Conservation (phyloP, 2,329 filamentous ascomycete genomes). For the Chaetomium globosum region DNA sequence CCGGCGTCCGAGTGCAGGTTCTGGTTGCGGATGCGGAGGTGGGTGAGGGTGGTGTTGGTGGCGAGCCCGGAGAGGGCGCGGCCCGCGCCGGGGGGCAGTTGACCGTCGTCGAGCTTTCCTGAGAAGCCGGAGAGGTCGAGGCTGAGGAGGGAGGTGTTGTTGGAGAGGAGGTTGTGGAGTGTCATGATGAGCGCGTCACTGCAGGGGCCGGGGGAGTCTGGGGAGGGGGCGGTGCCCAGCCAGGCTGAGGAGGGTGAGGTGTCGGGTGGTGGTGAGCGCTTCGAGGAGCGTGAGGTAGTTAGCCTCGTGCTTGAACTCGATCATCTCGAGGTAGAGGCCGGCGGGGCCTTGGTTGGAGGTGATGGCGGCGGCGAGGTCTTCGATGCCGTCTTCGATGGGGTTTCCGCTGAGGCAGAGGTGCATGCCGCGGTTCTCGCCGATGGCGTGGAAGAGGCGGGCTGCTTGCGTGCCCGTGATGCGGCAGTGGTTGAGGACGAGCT, state of each 20-base stretch:
- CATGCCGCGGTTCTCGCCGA: conserved; percentile 52
- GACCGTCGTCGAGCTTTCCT: conserved; percentile 60
- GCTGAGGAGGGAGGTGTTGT: conserved; percentile 55
- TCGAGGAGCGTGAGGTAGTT: conserved; percentile 56
- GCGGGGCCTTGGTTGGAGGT: conserved; percentile 52
- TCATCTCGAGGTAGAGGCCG: conserved; percentile 58
- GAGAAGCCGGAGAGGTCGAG: conserved; percentile 61
- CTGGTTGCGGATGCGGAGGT: conserved; percentile 60
- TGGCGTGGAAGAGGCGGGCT: conserved; percentile 54
- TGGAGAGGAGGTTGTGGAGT: conserved; percentile 55
- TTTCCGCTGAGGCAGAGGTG: conserved; percentile 56
- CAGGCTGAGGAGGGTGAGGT: conserved; percentile 56
- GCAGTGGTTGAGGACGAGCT: conserved; percentile 55
- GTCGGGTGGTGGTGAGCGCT: conserved; percentile 54
- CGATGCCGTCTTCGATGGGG: conserved; percentile 56
- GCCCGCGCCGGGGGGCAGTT: conserved; percentile 57
- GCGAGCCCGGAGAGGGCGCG: conserved; percentile 47
- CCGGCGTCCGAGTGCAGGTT: conserved; percentile 58
- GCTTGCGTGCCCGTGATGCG: conserved; percentile 55
- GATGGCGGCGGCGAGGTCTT: conserved; percentile 54
- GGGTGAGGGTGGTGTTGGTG: conserved; percentile 43
- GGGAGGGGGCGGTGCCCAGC: conserved; percentile 56
- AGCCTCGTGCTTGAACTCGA: conserved; percentile 57
- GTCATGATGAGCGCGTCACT: conserved; percentile 53
- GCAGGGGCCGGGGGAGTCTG: conserved; percentile 39